These are phyloP conservation scores for Pyrrhoderma lamaoense DNA, from an alignment of 1,284 basidiomycete species.

Conservation along the genomic window DNA sequence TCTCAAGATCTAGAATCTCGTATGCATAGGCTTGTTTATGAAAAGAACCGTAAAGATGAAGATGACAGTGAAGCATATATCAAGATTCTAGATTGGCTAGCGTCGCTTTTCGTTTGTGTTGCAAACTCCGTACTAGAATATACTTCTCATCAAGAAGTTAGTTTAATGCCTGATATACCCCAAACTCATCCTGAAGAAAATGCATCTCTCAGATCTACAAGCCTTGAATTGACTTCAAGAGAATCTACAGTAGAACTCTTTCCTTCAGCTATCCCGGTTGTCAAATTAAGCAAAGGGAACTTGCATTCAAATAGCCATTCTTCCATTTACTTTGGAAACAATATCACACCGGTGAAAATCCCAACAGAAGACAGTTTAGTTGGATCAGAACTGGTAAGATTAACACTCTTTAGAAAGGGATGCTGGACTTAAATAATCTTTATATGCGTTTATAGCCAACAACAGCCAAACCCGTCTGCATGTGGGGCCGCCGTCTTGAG, in stretches of 20 bases:
- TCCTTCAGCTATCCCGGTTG: background rate
- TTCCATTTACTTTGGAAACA: no score
- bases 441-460: background rate
- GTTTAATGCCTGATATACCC: no score
- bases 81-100: constrained; percentile 13
- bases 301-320: no score
- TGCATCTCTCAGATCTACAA: background rate
- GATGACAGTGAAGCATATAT: constrained; percentile 1
- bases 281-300: background rate
- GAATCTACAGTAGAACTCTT: background rate
- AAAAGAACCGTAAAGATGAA: background rate
- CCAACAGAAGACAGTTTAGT: no score
- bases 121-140: constrained; percentile 5
- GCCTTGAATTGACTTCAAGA: background rate
- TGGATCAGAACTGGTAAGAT: background rate
- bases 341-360: no score
- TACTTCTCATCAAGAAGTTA: background rate
- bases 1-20: background rate
- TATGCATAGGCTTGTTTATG: background rate
- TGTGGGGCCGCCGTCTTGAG: constrained; percentile 18
- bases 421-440: background rate
- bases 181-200: no score
- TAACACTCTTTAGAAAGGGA: no score
- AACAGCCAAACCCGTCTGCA: constrained; percentile 15
- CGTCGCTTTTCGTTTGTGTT: constrained; percentile 15